A percentile compares a stretch with the other conserved stretches of the same genome.
These are phyloP conservation scores for Cicer arietinum DNA, from an alignment of 306 rosid genomes.

Conservation along the genomic window DNA sequence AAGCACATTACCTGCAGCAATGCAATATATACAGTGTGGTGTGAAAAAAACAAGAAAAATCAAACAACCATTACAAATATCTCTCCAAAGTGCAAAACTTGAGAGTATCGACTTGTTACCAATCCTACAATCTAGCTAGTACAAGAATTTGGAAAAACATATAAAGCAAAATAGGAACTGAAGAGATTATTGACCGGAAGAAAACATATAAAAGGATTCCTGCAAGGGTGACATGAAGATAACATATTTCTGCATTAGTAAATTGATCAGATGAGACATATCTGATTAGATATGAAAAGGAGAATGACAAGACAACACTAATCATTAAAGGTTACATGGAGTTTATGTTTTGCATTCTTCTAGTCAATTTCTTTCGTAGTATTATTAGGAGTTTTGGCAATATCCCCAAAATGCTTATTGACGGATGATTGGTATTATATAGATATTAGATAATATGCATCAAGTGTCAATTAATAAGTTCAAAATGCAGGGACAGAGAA, in stretches of 20 bases:
- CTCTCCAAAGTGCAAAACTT: conserved; percentile 4
- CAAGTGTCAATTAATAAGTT: conserved; percentile 1
- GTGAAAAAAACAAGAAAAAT: conserved; percentile 27
- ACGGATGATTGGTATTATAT: conserved; percentile 9
- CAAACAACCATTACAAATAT: conserved; percentile 19
- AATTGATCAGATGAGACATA: conserved; percentile 11
- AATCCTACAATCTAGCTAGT: conserved; percentile 11
- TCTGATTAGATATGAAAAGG: background rate
- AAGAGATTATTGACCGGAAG: conserved; percentile 10
- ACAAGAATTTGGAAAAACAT: background rate
- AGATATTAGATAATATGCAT: background rate
- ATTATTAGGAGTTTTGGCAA: background rate
- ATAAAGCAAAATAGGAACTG: conserved; percentile 9
- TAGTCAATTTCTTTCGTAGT: background rate
- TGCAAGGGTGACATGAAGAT: background rate
- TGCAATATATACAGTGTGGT: conserved; percentile 13
- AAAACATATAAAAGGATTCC: conserved; percentile 30
- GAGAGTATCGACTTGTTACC: conserved; percentile 10
- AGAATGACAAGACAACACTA: conserved; percentile 4
- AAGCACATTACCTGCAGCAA: conserved; percentile 85
- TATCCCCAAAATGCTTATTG: conserved; percentile 9
- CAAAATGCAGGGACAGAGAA: background rate
- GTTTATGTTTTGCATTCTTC: background rate
- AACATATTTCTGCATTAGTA: background rate
- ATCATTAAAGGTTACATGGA: conserved; percentile 3